Evolutionary conservation across 2,329 filamentous ascomycete genomes (phyloP).

Genomic region (Aspergillus melleus): DNA sequence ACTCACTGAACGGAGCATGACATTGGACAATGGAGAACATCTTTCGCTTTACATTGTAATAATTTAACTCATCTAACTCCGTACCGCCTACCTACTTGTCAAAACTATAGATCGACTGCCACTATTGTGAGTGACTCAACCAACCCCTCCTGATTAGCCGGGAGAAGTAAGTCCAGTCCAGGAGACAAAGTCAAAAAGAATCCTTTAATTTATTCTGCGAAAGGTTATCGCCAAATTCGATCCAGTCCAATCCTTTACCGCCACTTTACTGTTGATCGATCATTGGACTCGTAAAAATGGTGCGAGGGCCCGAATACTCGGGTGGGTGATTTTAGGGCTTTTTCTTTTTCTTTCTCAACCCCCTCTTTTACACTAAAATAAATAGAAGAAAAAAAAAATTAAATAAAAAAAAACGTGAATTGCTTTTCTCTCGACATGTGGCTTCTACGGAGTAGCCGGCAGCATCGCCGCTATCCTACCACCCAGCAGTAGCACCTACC

Average conservation of each 20-base stretch:
- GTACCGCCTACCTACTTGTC: no score
- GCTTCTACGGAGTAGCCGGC: background rate
- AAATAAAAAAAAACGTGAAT: no score
- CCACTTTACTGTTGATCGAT: background rate
- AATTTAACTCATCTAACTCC: no score
- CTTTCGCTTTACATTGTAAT: no score
- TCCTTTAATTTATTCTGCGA: constrained; percentile 3
- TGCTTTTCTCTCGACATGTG: background rate
- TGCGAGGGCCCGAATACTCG: constrained; percentile 3
- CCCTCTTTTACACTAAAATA: background rate
- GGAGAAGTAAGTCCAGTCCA: background rate
- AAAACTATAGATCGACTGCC: no score
- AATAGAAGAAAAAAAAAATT: background rate
- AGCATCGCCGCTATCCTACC: no score
- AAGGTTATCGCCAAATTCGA: constrained; percentile 5
- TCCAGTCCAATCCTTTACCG: constrained; percentile 1
- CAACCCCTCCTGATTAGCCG: background rate
- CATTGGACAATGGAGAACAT: no score
- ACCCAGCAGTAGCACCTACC: no score
- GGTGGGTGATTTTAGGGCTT: background rate
- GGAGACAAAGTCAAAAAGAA: background rate
- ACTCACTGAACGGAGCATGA: background rate
- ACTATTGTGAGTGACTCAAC: background rate
- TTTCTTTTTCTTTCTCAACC: background rate
- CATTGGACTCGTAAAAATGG: background rate